These are phyloP conservation scores for Saururus chinensis DNA, from an alignment of 164 flowering plant species.

Conservation along the genomic window DNA sequence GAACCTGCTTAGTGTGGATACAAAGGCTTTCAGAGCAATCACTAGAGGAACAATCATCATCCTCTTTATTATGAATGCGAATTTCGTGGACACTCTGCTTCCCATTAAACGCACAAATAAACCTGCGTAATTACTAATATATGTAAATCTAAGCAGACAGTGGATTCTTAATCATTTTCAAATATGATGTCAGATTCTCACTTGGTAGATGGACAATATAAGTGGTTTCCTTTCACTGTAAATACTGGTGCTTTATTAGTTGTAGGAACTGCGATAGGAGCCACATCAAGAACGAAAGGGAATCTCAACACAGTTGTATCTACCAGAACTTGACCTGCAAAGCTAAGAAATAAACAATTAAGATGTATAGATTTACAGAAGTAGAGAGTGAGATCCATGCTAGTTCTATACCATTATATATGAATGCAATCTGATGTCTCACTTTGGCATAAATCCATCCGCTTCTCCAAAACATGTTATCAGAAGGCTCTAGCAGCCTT, in stretches of 20 bases:
- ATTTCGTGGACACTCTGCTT: constrained; percentile 41
- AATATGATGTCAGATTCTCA: not conserved
- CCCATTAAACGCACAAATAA: constrained; percentile 59
- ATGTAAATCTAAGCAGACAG: not conserved
- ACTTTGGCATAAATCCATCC: constrained; percentile 64
- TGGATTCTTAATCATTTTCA: not conserved
- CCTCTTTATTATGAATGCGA: constrained; percentile 13
- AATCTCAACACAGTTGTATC: constrained; percentile 1
- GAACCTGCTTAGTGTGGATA: constrained; percentile 36
- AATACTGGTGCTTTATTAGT: constrained; percentile 23
- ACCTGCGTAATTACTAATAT: constrained; percentile 22
- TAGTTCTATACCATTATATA: constrained; percentile 32
- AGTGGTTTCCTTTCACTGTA: constrained; percentile 32
- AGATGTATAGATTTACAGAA: not conserved
- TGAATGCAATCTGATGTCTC: constrained; percentile 37
- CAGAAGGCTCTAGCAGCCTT: constrained; percentile 35
- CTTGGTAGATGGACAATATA: not conserved
- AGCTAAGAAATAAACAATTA: not conserved
- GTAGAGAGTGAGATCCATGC: not conserved
- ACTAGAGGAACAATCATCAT: constrained; percentile 1
- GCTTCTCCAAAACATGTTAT: constrained; percentile 45
- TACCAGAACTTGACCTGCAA: constrained; percentile 7
- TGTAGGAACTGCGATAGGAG: constrained; percentile 49
- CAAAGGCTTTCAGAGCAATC: too few species aligned
- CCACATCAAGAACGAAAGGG: constrained; percentile 35